These are phyloP conservation scores for Pythium sukuiense DNA, from an alignment of 352 stramenopile species.

Conservation along the genomic window DNA sequence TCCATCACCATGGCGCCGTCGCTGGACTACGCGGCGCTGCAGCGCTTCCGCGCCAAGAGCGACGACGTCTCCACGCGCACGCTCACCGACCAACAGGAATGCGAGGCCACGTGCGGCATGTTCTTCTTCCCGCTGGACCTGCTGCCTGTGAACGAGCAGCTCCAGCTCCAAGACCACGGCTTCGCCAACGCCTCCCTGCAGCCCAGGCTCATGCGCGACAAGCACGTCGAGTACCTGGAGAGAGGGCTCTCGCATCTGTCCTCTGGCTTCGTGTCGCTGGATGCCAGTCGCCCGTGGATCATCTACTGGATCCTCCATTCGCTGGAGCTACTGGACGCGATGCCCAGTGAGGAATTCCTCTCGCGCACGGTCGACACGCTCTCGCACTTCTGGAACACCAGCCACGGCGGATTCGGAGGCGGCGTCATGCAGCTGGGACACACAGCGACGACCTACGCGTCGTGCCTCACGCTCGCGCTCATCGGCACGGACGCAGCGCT, in stretches of 20 bases:
- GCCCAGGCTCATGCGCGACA: slow-evolving; percentile 80
- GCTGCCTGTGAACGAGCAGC: slow-evolving; percentile 71
- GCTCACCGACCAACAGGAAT: slow-evolving; percentile 78
- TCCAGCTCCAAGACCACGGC: slow-evolving; percentile 82
- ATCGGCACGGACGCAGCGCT: slow-evolving; percentile 86
- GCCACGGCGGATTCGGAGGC: slow-evolving; percentile 93
- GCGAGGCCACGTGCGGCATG: slow-evolving; percentile 87
- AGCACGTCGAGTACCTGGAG: slow-evolving; percentile 81
- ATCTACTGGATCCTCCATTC: slow-evolving; percentile 97
- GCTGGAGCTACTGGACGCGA: slow-evolving; percentile 91
- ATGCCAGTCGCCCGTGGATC: slow-evolving; percentile 97
- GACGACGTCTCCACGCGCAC: slow-evolving; percentile 56
- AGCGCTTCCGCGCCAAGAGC: slow-evolving; percentile 54
- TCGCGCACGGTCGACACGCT: slow-evolving; percentile 64
- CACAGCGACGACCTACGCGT: slow-evolving; percentile 94
- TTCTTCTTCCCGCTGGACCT: slow-evolving; percentile 91
- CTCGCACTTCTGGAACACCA: slow-evolving; percentile 56
- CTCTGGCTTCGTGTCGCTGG: slow-evolving; percentile 87
- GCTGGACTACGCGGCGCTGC: slow-evolving; percentile 29
- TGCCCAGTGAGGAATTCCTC: slow-evolving; percentile 40
- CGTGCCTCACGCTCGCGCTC: slow-evolving; percentile 92
- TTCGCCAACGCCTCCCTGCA: slow-evolving; percentile 74
- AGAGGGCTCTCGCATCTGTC: slow-evolving; percentile 68
- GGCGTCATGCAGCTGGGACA: slow-evolving; percentile 89
- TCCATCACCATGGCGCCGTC: slow-evolving; percentile 4